Evolutionary conservation across 257 asterid species (phyloP).

Genomic region (Lycium barbarum): DNA sequence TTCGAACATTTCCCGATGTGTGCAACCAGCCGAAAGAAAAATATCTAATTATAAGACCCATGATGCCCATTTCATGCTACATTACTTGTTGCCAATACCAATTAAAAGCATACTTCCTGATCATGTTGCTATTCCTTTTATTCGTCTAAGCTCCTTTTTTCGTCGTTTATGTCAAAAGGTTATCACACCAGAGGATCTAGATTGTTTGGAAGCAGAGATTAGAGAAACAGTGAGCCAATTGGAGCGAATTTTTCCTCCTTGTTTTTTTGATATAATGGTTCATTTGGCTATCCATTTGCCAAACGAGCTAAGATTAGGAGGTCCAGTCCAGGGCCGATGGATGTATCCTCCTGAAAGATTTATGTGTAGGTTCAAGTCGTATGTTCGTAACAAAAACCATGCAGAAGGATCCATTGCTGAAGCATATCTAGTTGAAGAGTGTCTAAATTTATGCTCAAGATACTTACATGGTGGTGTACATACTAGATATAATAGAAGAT

Average conservation of each 20-base stretch:
- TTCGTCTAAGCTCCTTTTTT: too few species aligned
- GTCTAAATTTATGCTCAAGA: too few species aligned
- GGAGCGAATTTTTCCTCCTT: background rate
- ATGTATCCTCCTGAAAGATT: slow-evolving; percentile 31
- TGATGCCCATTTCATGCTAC: background rate
- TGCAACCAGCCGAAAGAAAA: background rate
- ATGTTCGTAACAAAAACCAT: background rate
- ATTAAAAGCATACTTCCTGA: background rate
- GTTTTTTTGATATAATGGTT: too few species aligned
- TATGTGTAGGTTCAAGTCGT: slow-evolving; percentile 13
- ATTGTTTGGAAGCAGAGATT: background rate
- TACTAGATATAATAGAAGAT: background rate
- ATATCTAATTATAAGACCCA: too few species aligned
- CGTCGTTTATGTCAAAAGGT: background rate
- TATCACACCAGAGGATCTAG: background rate
- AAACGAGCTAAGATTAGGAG: background rate
- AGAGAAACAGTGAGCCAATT: background rate
- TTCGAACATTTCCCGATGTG: background rate
- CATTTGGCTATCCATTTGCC: too few species aligned
- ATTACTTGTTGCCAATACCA: background rate
- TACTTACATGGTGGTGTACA: too few species aligned
- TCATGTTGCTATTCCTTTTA: background rate
- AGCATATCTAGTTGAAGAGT: too few species aligned
- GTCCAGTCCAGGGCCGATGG: background rate
- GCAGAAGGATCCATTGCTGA: too few species aligned